These are phyloP conservation scores for Akanthomyces lecanii DNA, from an alignment of 2,329 filamentous ascomycete species.

Conservation along the genomic window DNA sequence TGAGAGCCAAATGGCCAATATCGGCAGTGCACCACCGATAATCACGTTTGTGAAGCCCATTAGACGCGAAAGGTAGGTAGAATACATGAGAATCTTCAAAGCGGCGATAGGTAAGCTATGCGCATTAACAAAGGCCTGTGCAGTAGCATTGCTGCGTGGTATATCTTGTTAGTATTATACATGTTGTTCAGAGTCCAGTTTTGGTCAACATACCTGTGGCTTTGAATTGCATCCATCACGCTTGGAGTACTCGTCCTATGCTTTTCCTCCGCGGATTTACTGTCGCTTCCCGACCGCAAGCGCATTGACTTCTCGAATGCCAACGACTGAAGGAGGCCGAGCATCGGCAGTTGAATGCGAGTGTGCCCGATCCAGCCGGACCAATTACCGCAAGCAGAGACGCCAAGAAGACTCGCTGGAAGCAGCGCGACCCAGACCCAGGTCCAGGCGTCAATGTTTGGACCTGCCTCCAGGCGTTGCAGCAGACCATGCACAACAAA, in stretches of 20 bases:
- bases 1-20: slow-evolving; percentile 12
- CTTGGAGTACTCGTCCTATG: not conserved
- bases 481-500: slow-evolving; percentile 6
- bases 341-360: not conserved
- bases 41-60: slow-evolving; percentile 13
- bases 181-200: not conserved
- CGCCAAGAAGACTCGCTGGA: slow-evolving; percentile 49
- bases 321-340: slow-evolving; percentile 4
- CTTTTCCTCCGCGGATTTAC: not conserved
- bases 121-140: not conserved
- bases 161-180: not conserved
- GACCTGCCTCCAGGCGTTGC: slow-evolving; percentile 30
- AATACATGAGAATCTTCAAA: slow-evolving; percentile 13
- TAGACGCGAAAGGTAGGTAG: slow-evolving; percentile 11
- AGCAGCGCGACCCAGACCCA: slow-evolving; percentile 46
- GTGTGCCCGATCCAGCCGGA: slow-evolving; percentile 1
- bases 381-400: slow-evolving; percentile 32
- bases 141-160: not conserved
- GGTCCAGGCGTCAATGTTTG: slow-evolving; percentile 33
- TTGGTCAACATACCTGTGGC: not conserved
- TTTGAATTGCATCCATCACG: not conserved
- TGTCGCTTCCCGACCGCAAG: not conserved
- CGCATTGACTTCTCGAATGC: slow-evolving; percentile 12
- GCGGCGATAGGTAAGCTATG: slow-evolving; percentile 14
- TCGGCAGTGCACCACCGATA: not conserved